A percentile compares a stretch with the other conserved stretches of the same genome.
Evolutionary conservation across 2,329 filamentous ascomycete species (phyloP).

Genomic region (Claviceps purpurea): DNA sequence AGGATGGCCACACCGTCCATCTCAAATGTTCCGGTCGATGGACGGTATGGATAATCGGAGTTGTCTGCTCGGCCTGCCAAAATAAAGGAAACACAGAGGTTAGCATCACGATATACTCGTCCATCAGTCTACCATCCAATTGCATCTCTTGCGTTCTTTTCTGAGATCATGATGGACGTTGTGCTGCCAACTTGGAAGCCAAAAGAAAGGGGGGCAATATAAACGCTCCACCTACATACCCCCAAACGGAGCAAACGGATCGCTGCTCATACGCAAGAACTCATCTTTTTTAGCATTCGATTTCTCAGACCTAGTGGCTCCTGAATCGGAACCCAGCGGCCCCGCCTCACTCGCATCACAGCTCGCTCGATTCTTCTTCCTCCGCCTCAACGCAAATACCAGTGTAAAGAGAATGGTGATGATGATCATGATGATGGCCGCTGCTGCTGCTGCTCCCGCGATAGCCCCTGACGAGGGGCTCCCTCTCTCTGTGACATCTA

Average conservation of each 20-base stretch:
- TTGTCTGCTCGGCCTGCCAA: slow-evolving; percentile 21
- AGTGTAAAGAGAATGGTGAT: slow-evolving; percentile 15
- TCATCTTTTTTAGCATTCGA: slow-evolving; percentile 10
- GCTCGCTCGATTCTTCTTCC: slow-evolving; percentile 6
- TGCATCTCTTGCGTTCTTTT: neutral
- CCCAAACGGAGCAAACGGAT: slow-evolving; percentile 32
- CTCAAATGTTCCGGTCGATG: slow-evolving; percentile 20
- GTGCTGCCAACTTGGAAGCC: no score
- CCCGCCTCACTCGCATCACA: slow-evolving; percentile 4
- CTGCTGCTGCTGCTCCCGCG: slow-evolving; percentile 20
- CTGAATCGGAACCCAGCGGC: slow-evolving; percentile 1
- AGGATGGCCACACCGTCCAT: slow-evolving; percentile 23
- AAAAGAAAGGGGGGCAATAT: no score
- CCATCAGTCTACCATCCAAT: neutral
- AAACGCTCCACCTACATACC: slow-evolving; percentile 17
- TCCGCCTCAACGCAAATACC: slow-evolving; percentile 9
- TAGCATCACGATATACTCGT: neutral
- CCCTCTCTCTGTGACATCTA: neutral
- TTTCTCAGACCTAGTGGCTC: slow-evolving; percentile 1
- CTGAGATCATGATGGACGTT: no score
- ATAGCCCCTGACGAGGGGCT: slow-evolving; percentile 18
- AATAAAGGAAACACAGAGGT: neutral
- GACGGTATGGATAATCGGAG: slow-evolving; percentile 14
- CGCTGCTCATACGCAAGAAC: slow-evolving; percentile 10
- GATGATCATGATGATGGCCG: slow-evolving; percentile 12